A percentile compares a stretch with the other conserved stretches of the same genome.
These are phyloP conservation scores for Fusarium equiseti DNA, from an alignment of 2,329 filamentous ascomycete genomes.

Conservation along the genomic window DNA sequence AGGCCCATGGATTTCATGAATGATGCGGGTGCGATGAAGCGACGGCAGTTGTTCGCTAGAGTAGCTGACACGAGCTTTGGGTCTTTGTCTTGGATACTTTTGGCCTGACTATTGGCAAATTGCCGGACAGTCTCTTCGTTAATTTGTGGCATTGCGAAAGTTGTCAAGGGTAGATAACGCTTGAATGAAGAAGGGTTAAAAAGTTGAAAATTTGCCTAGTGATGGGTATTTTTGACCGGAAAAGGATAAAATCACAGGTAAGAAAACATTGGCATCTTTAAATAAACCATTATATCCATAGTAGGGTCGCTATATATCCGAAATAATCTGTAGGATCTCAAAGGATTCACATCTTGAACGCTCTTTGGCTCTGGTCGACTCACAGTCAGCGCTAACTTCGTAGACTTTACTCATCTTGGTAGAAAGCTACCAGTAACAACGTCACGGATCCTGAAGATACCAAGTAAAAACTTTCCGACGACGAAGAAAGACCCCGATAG, in stretches of 20 bases:
- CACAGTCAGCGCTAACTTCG: neutral
- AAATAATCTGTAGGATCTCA: neutral
- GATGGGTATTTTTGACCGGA: neutral
- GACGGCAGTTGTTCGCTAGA: neutral
- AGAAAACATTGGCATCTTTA: neutral
- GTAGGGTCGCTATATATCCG: neutral
- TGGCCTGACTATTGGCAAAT: slow-evolving; percentile 1
- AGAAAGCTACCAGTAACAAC: neutral
- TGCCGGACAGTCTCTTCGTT: neutral
- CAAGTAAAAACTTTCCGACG: neutral
- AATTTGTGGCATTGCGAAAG: neutral
- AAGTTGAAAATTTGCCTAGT: neutral
- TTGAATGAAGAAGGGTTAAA: too few relatives aligned
- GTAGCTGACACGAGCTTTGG: neutral
- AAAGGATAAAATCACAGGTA: neutral
- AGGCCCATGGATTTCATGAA: slow-evolving; percentile 1
- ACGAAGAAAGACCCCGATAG: too few relatives aligned
- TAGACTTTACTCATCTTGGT: too few relatives aligned
- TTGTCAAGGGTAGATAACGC: neutral
- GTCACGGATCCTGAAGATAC: neutral
- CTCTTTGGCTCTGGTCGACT: neutral
- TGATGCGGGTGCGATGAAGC: neutral
- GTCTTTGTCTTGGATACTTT: neutral
- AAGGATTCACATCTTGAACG: neutral
- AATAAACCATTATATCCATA: fast-evolving